Evolutionary conservation across 805 yeast species (phyloP).

Genomic region (Pichia rugopelliculosa): DNA sequence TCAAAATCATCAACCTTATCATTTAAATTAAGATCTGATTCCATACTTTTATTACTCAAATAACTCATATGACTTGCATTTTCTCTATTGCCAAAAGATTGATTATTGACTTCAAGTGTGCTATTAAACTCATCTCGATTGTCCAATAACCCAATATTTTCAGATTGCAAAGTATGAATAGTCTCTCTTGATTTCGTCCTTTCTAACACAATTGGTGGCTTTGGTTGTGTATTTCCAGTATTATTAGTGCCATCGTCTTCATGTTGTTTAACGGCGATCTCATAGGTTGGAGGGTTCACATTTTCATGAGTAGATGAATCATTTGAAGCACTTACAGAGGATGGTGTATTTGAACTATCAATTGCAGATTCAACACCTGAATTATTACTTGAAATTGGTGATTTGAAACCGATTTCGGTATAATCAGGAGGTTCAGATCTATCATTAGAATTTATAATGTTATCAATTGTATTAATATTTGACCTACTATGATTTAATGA

Average conservation of each 20-base stretch:
- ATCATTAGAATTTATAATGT: neutral
- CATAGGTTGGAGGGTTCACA: slow-evolving; percentile 22
- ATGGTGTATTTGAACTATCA: neutral
- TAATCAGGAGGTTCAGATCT: slow-evolving; percentile 4
- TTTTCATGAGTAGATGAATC: slow-evolving; percentile 8
- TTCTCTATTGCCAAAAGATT: neutral
- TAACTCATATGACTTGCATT: neutral
- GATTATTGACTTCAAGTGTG: neutral
- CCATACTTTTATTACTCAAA: neutral
- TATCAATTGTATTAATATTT: slow-evolving; percentile 5
- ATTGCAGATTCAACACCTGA: neutral
- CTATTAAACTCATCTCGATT: slow-evolving; percentile 12
- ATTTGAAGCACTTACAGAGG: neutral
- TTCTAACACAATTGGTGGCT: neutral
- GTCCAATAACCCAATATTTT: slow-evolving; percentile 21
- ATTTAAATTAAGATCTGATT: slow-evolving; percentile 1
- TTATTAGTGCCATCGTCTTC: neutral
- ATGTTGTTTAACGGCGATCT: slow-evolving; percentile 11
- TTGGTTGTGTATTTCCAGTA: neutral
- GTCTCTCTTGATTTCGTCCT: neutral
- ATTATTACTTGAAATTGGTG: slow-evolving; percentile 20
- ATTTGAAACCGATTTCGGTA: neutral
- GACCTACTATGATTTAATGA: slow-evolving; percentile 1
- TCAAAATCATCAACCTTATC: slow-evolving; percentile 7
- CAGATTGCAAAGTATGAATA: slow-evolving; percentile 9